phyloP scores from a whole-genome alignment of 352 stramenopile genomes.

The Phytopythium helicoides region DNA sequence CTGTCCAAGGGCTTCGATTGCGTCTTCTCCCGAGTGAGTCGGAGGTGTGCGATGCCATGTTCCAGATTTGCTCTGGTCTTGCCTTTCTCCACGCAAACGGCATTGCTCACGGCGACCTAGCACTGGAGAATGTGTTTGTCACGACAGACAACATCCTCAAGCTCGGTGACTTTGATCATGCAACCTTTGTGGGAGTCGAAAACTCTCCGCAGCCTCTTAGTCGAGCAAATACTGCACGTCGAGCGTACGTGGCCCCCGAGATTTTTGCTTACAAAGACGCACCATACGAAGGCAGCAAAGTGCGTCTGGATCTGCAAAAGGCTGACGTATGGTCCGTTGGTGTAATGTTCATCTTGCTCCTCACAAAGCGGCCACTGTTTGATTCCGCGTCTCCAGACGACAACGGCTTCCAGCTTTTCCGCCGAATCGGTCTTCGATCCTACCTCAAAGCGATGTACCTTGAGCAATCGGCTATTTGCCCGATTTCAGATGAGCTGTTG shows the following conservation, averaged over 20 bases:
- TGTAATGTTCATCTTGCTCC: constrained; percentile 52
- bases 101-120: constrained; percentile 62
- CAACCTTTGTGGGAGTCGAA: constrained; percentile 55
- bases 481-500: constrained; percentile 57
- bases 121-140: constrained; percentile 77
- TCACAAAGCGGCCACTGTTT: constrained; percentile 58
- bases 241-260: constrained; percentile 55
- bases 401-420: constrained; percentile 55
- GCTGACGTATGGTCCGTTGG: constrained; percentile 60
- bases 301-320: constrained; percentile 46
- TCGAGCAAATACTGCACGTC: constrained; percentile 24
- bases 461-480: constrained; percentile 54
- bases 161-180: constrained; percentile 64
- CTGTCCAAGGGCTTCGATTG: constrained; percentile 38
- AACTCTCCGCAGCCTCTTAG: constrained; percentile 27
- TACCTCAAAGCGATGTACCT: constrained; percentile 67
- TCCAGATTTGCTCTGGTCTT: constrained; percentile 84
- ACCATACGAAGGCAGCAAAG: constrained; percentile 12
- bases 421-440: constrained; percentile 36
- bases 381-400: constrained; percentile 37
- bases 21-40: constrained; percentile 30
- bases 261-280: constrained; percentile 22
- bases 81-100: constrained; percentile 57
- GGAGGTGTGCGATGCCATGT: constrained; percentile 53
- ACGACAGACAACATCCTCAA: constrained; percentile 57